Evolutionary conservation across 768 basidiomycete genomes (phyloP).

Genomic region (Mycena leptocephala): DNA sequence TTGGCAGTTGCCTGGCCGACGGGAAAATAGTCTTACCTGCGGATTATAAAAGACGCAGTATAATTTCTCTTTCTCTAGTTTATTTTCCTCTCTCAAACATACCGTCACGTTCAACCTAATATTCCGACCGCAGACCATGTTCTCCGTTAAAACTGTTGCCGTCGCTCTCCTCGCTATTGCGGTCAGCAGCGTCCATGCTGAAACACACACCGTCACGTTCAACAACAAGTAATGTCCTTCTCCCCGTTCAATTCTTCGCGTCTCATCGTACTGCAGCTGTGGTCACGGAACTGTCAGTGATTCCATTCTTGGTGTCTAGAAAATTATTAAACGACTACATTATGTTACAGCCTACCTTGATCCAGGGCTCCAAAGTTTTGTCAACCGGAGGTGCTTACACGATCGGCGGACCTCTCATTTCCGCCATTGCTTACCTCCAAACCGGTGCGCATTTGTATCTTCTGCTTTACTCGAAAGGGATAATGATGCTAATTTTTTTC

Average conservation of each 20-base stretch:
- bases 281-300: slow-evolving; percentile 13
- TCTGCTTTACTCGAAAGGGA: background rate
- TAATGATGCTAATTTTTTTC: background rate
- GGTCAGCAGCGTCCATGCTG: background rate
- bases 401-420: slow-evolving; percentile 11
- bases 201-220: slow-evolving; percentile 18
- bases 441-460: background rate
- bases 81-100: too few species aligned
- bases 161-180: slow-evolving; percentile 13
- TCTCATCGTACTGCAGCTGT: too few species aligned
- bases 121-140: background rate
- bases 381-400: slow-evolving; percentile 23
- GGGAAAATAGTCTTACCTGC: too few species aligned
- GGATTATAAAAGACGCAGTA: too few species aligned
- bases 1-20: too few species aligned
- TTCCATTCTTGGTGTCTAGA: background rate
- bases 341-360: slow-evolving; percentile 10
- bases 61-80: too few species aligned
- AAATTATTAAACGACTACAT: background rate
- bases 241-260: too few species aligned
- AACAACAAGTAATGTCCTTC: too few species aligned
- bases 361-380: slow-evolving; percentile 3
- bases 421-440: slow-evolving; percentile 33
- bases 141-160: background rate
- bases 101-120: background rate